These are phyloP conservation scores for Stemphylium beticola DNA, from an alignment of 2,329 filamentous ascomycete species.

Conservation along the genomic window DNA sequence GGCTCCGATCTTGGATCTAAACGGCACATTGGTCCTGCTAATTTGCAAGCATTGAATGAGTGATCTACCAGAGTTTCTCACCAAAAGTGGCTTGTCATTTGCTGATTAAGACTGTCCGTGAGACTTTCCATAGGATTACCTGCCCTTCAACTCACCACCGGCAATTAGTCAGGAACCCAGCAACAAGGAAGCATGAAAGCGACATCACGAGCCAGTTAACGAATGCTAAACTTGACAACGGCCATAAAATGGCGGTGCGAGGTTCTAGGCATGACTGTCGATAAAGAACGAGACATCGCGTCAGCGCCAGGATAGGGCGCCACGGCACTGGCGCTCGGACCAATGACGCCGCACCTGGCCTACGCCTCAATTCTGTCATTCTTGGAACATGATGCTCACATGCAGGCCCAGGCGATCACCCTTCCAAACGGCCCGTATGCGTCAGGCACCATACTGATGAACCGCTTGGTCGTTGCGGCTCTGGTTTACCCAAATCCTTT, in stretches of 20 bases:
- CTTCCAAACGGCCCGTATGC: conserved; percentile 25
- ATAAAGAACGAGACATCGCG: not conserved
- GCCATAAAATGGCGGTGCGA: not conserved
- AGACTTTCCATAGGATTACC: too few species aligned
- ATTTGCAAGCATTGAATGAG: too few species aligned
- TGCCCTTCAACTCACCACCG: too few species aligned
- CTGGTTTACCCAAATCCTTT: conserved; percentile 6
- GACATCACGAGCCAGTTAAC: too few species aligned
- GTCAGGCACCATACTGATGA: conserved; percentile 26
- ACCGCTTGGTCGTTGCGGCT: conserved; percentile 19
- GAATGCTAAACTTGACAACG: not conserved
- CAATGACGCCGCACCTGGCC: conserved; percentile 15
- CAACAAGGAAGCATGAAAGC: too few species aligned
- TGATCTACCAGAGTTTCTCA: too few species aligned
- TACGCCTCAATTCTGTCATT: conserved; percentile 16
- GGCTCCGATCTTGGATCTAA: too few species aligned
- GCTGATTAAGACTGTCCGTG: too few species aligned
- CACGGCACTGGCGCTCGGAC: conserved; percentile 4
- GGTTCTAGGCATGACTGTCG: not conserved
- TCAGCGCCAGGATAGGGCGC: not conserved
- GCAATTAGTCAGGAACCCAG: too few species aligned
- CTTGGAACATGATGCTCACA: conserved; percentile 22
- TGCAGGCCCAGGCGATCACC: conserved; percentile 18
- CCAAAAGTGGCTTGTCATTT: too few species aligned
- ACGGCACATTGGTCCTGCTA: too few species aligned